phyloP scores from a whole-genome alignment of 2,329 filamentous ascomycete genomes.

The Penicillium glabrum region DNA sequence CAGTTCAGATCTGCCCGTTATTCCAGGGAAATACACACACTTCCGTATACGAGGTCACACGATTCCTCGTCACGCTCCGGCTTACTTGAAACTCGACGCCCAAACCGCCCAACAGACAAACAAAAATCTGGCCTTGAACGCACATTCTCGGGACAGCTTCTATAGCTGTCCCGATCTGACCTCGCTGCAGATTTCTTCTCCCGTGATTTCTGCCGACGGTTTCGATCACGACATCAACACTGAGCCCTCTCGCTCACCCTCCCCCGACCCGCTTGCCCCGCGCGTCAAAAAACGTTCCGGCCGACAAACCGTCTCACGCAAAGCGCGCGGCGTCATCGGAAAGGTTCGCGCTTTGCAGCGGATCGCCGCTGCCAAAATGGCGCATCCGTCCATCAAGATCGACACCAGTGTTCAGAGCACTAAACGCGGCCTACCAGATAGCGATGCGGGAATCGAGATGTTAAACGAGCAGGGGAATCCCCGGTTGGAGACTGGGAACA shows the following conservation, averaged over 20 bases:
- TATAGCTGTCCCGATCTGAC: constrained; percentile 46
- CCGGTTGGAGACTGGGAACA: constrained; percentile 28
- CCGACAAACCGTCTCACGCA: constrained; percentile 36
- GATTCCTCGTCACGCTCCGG: constrained; percentile 9
- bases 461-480: constrained; percentile 30
- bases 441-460: constrained; percentile 31
- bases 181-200: constrained; percentile 30
- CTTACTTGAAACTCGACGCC: constrained; percentile 16
- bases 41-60: not conserved
- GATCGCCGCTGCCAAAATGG: constrained; percentile 43
- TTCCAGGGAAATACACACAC: not conserved
- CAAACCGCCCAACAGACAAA: constrained; percentile 16
- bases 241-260: constrained; percentile 32
- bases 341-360: constrained; percentile 42
- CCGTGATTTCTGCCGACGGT: constrained; percentile 21
- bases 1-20: too few species aligned
- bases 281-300: constrained; percentile 33
- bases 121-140: constrained; percentile 43
- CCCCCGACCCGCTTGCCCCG: constrained; percentile 32
- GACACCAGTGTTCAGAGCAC: constrained; percentile 38
- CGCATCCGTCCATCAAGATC: constrained; percentile 41
- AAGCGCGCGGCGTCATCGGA: constrained; percentile 42
- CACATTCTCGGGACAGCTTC: constrained; percentile 40
- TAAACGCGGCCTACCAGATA: constrained; percentile 40
- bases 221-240: constrained; percentile 29